Evolutionary conservation across 108 stramenopile genomes (phyloP).

Genomic region (Discostella stelligeroides): DNA sequence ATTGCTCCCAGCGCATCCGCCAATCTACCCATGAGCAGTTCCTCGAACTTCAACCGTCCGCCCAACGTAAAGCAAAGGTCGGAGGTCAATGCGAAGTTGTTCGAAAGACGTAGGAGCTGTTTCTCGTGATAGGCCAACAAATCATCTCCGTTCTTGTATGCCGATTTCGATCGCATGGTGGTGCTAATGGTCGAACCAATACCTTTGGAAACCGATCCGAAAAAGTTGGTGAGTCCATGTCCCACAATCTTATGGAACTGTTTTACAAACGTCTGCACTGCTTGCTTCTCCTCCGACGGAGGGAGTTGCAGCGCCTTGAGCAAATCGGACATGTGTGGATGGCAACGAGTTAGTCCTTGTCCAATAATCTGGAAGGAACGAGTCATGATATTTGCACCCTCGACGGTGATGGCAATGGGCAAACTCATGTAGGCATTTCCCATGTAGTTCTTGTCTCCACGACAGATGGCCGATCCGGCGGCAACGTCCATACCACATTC

Average conservation of each 20-base stretch:
- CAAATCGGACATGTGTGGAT: conserved; percentile 96
- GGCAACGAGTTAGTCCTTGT: conserved; percentile 96
- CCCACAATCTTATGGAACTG: conserved; percentile 92
- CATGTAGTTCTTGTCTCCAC: conserved; percentile 93
- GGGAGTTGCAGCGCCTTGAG: conserved; percentile 90
- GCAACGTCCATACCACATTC: conserved; percentile 98
- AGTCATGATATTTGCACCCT: conserved; percentile 99
- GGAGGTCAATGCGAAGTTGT: conserved; percentile 96
- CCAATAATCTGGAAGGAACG: conserved; percentile 98
- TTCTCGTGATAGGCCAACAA: conserved; percentile 84
- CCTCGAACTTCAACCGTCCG: conserved; percentile 97
- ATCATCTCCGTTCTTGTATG: conserved; percentile 92
- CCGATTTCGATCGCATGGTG: conserved; percentile 75
- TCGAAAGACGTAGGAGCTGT: conserved; percentile 93
- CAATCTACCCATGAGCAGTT: conserved; percentile 94
- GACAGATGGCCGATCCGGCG: conserved; percentile 97
- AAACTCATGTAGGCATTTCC: conserved; percentile 96
- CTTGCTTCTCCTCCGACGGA: conserved; percentile 80
- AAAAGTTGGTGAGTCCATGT: conserved; percentile 90
- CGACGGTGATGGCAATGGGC: conserved; percentile 97
- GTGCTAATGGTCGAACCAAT: conserved; percentile 73
- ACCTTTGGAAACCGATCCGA: conserved; percentile 72
- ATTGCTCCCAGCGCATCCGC: conserved; percentile 96
- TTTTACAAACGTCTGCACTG: conserved; percentile 83
- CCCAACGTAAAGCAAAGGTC: conserved; percentile 96